Evolutionary conservation across 2,329 filamentous ascomycete genomes (phyloP), one percentile per base, ranked within the genome.

Genomic region (Cladosporium sp.): DNA sequence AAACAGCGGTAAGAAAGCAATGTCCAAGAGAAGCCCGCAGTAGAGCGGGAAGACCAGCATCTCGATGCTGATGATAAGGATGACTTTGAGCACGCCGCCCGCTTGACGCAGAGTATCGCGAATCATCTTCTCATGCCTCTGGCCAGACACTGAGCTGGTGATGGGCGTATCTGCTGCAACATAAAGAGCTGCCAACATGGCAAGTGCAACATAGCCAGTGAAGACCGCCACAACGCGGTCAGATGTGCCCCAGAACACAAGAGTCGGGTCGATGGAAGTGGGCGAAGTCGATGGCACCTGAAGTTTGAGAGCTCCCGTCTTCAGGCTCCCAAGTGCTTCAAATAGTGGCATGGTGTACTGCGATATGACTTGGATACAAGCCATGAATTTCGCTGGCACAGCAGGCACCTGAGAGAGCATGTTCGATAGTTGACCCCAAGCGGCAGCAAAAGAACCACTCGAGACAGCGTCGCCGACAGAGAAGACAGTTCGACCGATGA

Each of bases 31-130:
- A 30, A 95, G 76, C 4, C 93, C 93, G 62, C 93, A 98, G 67
- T 98, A 98, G 1, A 98, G 76, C 0, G 93, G 93, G 63, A 98
- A 98, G 6, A 91, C 83, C 30, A 98, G 83, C 93, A 98, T 98
- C 72, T 98, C 93, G 60, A 98, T 98, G 57, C 91, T 93, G 57
- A 98, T 98, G 62, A 98, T 97, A 53, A 97, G 73, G 43, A 98
- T 95, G 18, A 98, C 93, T 68, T 98, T 98, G 76, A 96, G 83
- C 8, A 98, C 92, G 12, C 94, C 93, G 36, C 93, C 94, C 41
- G 93, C 93, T 75, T 98, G 94, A 55, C 90, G 85, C 18, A 98
- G 76, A 1, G 84, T 78, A 55, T 97, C 92, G 19, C 92, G 85
- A 36, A 96, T 69, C 7, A 84, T 79, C 19, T 85, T 86, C 66